Conservation (phyloP, 345 rosid species). For the Barbarea vulgaris region DNA sequence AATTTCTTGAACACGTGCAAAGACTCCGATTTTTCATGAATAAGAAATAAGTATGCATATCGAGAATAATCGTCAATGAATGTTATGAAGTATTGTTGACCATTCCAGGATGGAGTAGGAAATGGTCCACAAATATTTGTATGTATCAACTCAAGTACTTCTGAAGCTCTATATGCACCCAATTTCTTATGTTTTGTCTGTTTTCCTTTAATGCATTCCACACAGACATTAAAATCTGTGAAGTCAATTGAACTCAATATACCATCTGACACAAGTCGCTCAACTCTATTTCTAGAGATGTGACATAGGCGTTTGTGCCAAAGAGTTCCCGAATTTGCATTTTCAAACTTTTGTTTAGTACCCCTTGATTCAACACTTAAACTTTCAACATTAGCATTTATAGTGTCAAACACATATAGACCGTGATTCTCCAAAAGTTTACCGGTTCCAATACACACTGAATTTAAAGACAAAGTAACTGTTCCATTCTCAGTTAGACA, state of each 20-base stretch:
- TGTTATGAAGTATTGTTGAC: not conserved
- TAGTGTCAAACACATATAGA: too few species aligned
- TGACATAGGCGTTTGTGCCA: conserved; percentile 10
- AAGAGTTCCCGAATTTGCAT: not conserved
- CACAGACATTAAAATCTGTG: not conserved
- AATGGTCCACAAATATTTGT: not conserved
- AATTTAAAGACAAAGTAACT: too few species aligned
- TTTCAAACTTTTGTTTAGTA: not conserved
- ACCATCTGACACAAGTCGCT: not conserved
- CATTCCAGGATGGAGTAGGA: not conserved
- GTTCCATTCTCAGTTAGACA: too few species aligned
- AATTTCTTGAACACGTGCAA: too few species aligned
- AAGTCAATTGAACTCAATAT: not conserved
- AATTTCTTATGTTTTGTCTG: not conserved
- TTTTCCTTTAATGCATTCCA: conserved; percentile 11
- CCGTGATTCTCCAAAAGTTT: too few species aligned
- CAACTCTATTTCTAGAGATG: not conserved
- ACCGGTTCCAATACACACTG: too few species aligned
- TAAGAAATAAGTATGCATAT: too few species aligned
- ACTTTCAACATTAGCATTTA: not conserved
- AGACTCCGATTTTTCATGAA: too few species aligned
- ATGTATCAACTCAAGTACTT: not conserved
- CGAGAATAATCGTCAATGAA: not conserved
- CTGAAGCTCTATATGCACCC: too few species aligned
- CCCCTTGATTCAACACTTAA: not conserved